phyloP scores from a whole-genome alignment of 2,329 filamentous ascomycete species.

The Nemania diffusa region DNA sequence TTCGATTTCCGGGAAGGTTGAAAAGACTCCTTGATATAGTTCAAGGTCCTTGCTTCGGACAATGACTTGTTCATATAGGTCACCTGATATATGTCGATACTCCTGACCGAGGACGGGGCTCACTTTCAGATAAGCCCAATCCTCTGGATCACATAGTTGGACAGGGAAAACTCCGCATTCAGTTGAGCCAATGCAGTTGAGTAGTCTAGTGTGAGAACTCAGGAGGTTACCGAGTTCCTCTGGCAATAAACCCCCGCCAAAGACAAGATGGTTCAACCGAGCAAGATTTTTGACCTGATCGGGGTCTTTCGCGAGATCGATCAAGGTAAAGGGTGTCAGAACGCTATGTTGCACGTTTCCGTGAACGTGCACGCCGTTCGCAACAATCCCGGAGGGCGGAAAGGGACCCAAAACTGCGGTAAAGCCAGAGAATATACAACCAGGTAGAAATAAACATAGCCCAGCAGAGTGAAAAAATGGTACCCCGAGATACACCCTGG shows the following conservation, averaged over 20 bases:
- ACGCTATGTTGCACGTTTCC: neutral
- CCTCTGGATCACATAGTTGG: neutral
- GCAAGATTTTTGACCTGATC: neutral
- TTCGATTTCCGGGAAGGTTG: conserved; percentile 45
- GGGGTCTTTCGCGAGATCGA: neutral
- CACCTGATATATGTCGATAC: neutral
- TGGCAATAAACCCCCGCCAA: neutral
- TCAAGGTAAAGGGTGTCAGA: neutral
- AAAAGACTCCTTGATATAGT: conserved; percentile 36
- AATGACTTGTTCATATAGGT: neutral
- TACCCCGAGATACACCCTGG: neutral
- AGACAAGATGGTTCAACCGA: neutral
- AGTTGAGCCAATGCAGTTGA: neutral
- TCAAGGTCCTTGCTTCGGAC: neutral
- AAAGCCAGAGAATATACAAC: neutral
- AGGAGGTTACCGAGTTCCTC: neutral
- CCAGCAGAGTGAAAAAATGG: neutral
- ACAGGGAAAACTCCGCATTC: neutral
- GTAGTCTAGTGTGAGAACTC: neutral
- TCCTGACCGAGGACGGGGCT: neutral
- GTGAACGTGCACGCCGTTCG: neutral
- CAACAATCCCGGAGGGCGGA: neutral
- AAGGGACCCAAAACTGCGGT: neutral
- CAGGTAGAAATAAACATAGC: neutral
- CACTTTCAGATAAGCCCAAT: neutral